phyloP scores from a whole-genome alignment of 495 filamentous ascomycete genomes.

The Penicillium cataractarum region DNA sequence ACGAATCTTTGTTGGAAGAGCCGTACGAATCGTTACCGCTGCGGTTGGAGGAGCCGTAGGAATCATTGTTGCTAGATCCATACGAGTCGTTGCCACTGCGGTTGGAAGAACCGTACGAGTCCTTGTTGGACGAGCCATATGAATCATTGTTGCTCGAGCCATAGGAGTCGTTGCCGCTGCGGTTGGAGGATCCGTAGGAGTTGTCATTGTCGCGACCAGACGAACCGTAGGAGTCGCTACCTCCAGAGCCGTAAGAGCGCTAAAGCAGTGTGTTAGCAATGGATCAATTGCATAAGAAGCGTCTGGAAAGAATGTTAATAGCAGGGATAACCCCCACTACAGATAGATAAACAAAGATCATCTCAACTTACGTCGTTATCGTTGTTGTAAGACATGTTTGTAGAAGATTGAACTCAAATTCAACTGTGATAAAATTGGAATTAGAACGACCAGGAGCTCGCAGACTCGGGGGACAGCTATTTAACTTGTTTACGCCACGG shows the following conservation, averaged over 20 bases:
- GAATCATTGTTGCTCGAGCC: not conserved
- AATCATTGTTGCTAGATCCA: not conserved
- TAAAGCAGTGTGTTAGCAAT: not conserved
- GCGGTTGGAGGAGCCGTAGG: slow-evolving; percentile 5
- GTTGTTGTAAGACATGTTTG: slow-evolving; percentile 15
- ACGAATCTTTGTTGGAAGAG: not conserved
- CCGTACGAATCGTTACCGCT: not conserved
- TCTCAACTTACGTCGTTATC: slow-evolving; percentile 11
- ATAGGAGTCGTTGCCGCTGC: not conserved
- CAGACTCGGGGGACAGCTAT: not conserved
- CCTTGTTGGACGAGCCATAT: slow-evolving; percentile 1
- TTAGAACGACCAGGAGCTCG: not conserved
- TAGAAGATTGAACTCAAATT: not conserved
- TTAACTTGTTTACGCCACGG: slow-evolving; percentile 7
- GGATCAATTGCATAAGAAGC: not conserved
- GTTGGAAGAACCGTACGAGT: not conserved
- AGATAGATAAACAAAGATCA: not conserved
- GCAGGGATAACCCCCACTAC: not conserved
- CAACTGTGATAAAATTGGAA: not conserved
- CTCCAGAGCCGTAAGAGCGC: slow-evolving; percentile 9
- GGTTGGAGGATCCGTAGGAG: not conserved
- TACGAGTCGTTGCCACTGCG: not conserved
- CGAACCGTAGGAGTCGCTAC: slow-evolving; percentile 5
- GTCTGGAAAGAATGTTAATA: no score
- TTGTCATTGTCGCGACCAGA: not conserved